Percentiles rank a stretch among this genome's conserved stretches.
These are phyloP conservation scores for Solanum virginianum DNA, from an alignment of 257 asterid genomes.

Conservation along the genomic window DNA sequence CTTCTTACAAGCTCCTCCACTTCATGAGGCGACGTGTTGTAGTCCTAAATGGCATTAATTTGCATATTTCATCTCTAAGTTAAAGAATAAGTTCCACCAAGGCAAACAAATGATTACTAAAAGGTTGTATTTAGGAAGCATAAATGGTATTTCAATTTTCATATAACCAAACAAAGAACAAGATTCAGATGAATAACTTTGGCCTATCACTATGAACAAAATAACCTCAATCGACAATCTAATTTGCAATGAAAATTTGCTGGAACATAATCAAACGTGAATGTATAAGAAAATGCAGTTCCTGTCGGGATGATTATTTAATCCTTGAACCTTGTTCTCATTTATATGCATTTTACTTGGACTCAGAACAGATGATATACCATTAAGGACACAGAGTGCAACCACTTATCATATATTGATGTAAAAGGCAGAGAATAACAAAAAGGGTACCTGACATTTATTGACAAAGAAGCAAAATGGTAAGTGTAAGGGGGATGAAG, in stretches of 20 bases:
- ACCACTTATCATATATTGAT: not conserved
- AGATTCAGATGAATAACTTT: not conserved
- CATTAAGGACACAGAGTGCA: not conserved
- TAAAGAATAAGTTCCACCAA: not conserved
- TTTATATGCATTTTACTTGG: not conserved
- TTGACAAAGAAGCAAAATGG: not conserved
- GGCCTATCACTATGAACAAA: not conserved
- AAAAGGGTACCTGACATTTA: not conserved
- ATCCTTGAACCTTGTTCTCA: not conserved
- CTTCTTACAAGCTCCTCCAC: not conserved
- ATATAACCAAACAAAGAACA: not conserved
- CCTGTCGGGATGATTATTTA: not conserved
- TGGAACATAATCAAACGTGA: not conserved
- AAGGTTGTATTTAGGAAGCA: not conserved
- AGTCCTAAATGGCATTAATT: not conserved
- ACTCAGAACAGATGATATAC: not conserved
- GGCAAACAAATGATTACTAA: not conserved
- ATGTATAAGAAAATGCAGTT: not conserved
- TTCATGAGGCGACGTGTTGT: not conserved
- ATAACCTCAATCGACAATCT: not conserved
- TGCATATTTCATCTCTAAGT: not conserved
- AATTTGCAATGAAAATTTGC: not conserved
- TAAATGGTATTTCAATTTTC: not conserved
- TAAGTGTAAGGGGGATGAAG: not conserved
- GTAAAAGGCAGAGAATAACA: not conserved